These are phyloP conservation scores for Inga oerstediana DNA, from an alignment of 306 rosid genomes.

Conservation along the genomic window DNA sequence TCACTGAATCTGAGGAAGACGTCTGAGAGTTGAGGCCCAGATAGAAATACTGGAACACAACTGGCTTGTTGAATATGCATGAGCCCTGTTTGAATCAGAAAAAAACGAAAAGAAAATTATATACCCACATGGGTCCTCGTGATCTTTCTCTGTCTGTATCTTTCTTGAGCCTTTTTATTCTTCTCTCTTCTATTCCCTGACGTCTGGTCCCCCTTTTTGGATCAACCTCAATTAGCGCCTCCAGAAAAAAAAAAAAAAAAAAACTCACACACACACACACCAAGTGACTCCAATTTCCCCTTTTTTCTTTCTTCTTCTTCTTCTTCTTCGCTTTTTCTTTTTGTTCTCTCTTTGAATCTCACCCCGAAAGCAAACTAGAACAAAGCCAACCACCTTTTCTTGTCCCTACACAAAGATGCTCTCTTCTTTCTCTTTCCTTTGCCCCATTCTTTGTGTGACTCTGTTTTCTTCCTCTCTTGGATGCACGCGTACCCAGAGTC, in stretches of 20 bases:
- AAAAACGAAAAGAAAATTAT: neutral
- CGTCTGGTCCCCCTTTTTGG: slow-evolving; percentile 15
- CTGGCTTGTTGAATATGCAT: neutral
- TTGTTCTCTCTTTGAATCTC: slow-evolving; percentile 23
- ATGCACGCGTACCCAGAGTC: neutral
- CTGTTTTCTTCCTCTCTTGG: neutral
- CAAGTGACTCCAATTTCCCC: neutral
- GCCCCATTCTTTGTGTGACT: neutral
- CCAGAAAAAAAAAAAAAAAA: neutral
- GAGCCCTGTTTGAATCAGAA: neutral
- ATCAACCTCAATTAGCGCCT: neutral
- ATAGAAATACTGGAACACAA: slow-evolving; percentile 9
- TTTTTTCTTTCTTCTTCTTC: slow-evolving; percentile 12
- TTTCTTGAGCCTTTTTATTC: slow-evolving; percentile 29
- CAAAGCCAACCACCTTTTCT: slow-evolving; percentile 32
- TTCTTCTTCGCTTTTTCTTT: neutral
- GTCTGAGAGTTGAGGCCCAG: neutral
- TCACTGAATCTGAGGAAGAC: slow-evolving; percentile 26
- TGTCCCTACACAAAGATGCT: slow-evolving; percentile 31
- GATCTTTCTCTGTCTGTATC: slow-evolving; percentile 38
- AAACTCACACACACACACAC: neutral
- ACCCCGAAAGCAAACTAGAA: neutral
- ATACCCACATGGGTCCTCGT: slow-evolving; percentile 44
- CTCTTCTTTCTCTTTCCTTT: neutral
- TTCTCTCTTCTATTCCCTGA: slow-evolving; percentile 34